Conservation (phyloP, 2,329 filamentous ascomycete genomes). For the Neocucurbitaria cava region DNA sequence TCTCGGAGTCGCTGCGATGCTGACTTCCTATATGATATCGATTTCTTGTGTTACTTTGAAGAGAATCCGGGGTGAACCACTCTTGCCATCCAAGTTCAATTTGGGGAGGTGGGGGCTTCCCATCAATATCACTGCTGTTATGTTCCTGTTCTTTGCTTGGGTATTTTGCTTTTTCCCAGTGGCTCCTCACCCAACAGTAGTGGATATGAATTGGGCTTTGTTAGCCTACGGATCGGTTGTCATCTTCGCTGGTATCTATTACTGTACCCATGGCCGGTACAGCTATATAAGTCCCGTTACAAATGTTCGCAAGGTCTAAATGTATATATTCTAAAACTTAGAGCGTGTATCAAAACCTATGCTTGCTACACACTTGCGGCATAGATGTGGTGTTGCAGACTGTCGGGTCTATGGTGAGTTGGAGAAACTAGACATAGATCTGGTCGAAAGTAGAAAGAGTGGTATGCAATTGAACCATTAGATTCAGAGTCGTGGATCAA, state of each 20-base stretch:
- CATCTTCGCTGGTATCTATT: slow-evolving; percentile 52
- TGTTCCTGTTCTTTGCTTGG: slow-evolving; percentile 51
- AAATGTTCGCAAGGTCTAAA: slow-evolving; percentile 14
- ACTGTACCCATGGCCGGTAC: slow-evolving; percentile 48
- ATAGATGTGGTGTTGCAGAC: too few species aligned
- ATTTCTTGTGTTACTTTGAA: slow-evolving; percentile 56
- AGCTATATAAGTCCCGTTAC: slow-evolving; percentile 44
- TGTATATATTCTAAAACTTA: too few species aligned
- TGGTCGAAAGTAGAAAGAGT: too few species aligned
- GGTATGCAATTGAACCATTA: too few species aligned
- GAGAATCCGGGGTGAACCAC: slow-evolving; percentile 50
- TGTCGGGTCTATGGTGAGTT: too few species aligned
- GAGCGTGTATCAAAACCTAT: too few species aligned
- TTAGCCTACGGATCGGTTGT: slow-evolving; percentile 52
- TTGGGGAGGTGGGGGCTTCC: slow-evolving; percentile 53
- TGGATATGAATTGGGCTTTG: slow-evolving; percentile 56
- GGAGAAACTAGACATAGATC: too few species aligned
- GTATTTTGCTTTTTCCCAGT: slow-evolving; percentile 54
- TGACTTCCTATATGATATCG: slow-evolving; percentile 44
- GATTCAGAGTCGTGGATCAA: too few species aligned
- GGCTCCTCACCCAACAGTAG: slow-evolving; percentile 49
- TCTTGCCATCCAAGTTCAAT: slow-evolving; percentile 55
- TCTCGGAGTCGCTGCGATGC: slow-evolving; percentile 19
- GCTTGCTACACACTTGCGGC: too few species aligned
- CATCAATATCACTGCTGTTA: slow-evolving; percentile 51